Evolutionary conservation across 352 stramenopile genomes (phyloP).

Genomic region (Globisporangium cederbergense): DNA sequence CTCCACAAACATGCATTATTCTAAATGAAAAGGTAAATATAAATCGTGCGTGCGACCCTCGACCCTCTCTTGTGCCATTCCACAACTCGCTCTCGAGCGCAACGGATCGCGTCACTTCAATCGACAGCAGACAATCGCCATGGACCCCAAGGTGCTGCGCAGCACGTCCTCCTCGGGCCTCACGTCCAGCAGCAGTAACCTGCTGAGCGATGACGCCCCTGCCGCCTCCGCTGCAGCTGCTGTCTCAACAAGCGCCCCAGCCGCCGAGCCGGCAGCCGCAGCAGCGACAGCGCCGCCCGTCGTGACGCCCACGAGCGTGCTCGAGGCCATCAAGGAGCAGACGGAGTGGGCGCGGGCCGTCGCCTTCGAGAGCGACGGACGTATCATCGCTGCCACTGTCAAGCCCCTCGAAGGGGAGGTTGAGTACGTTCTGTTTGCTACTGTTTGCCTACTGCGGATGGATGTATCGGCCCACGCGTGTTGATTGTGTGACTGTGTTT

Average conservation of each 20-base stretch:
- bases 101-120: conserved; percentile 5
- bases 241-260: not conserved
- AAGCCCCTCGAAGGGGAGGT: conserved; percentile 67
- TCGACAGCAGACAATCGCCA: conserved; percentile 1
- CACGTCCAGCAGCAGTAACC: conserved; percentile 19
- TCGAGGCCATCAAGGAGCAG: conserved; percentile 51
- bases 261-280: not conserved
- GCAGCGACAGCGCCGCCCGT: conserved; percentile 2
- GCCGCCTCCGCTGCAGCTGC: not conserved
- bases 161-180: conserved; percentile 15
- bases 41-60: not conserved
- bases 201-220: conserved; percentile 16
- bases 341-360: conserved; percentile 70
- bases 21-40: not conserved
- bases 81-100: not conserved
- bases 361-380: conserved; percentile 55
- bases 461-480: not conserved
- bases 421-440: conserved; percentile 24
- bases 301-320: conserved; percentile 44
- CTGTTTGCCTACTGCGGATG: not conserved
- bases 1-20: not conserved
- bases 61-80: not conserved
- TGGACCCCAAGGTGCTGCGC: conserved; percentile 18
- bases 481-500: conserved; percentile 11
- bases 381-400: conserved; percentile 45